Evolutionary conservation across 2,329 filamentous ascomycete species (phyloP), one percentile per base, ranked within the genome.

Genomic region (Colletotrichum acutatum): DNA sequence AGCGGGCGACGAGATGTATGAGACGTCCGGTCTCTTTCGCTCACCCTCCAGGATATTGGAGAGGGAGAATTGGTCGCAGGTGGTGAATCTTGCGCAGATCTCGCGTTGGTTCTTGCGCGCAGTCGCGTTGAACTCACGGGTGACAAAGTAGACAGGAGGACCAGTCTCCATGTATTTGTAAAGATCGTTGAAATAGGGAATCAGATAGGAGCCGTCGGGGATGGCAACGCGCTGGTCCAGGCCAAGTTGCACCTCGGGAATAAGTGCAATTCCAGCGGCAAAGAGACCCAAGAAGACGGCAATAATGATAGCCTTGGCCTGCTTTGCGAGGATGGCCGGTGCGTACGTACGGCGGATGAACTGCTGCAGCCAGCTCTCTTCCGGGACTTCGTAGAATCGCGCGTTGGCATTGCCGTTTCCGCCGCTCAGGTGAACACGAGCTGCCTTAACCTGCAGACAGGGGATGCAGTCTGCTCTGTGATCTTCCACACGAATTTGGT

Each of bases 131-230:
- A 97, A 86, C 61, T 93, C 90, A 24, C 92, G 91, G 3, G 95
- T 95, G 58, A 99, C 95, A 81, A 99, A 99, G 82, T 98, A 99
- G 8, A 99, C 95, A 0, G 97, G 97, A 61, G 97, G 96, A 0
- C 97, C 97, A 19, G 92, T 92, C 74, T 95, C 94, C 77, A 98
- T 93, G 80, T 99, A 99, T 72, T 91, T 91, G 81, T 98, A 97
- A 34, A 99, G 86, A 80, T 99, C 97, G 79, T 98, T 95, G 83
- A 99, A 99, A 82, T 98, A 99, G 11, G 93, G 91, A 74, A 99
- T 98, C 63, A 99, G 86, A 80, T 99, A 99, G 1, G 96, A 98
- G 78, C 94, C 95, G 75, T 94, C 94, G 0, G 97, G 97, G 71
- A 99, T 93, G 12, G 97, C 97, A 67, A 98, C 96, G 22, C 97